Evolutionary conservation across 2,329 filamentous ascomycete species (phyloP), one percentile per base, ranked within the genome.

Genomic region (Fusarium nanum): DNA sequence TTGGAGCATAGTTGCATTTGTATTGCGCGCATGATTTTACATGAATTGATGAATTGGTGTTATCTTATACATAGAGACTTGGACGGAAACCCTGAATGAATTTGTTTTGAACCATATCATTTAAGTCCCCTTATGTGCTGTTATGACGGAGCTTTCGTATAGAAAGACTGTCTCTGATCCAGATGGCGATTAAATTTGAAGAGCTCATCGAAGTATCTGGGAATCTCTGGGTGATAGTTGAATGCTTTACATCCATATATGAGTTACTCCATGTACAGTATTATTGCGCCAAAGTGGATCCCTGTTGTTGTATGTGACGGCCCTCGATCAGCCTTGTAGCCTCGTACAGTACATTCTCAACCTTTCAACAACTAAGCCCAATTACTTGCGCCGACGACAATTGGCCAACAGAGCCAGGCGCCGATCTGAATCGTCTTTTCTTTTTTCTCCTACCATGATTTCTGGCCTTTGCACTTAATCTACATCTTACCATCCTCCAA

Each of bases 271-370:
- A 13, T 52, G 32, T 28, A 28, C 14, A 37, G 18, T 16, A 37
- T 20, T 52, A 23, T 27, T 62, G 28, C 34, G 34, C 48, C 50
- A 44, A 63, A 60, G 70, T 71, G 70, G 73, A 72, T 71, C 72
- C 73, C 57, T 46, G 45, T 25, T 34, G 45, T 64, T 63, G 64
- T 55, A 67, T 68, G 55, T 54, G 56, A 62, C 54, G 70, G 68
- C 64, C 48, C 59, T 73, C 73, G 74, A 72, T 76, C 75, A 78
- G 78, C 78, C 78, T 79, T 73, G 78, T 62, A 80, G 78, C 78
- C 78, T 80, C 74, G 76, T 72, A 64, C 73, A 54, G 77, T 72
- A 62, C 73, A 52, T 63, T 68, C 68, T 69, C 67, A 46, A 72
- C 68, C 72, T 57, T 56, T 48, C 64, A 66, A 68, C 66, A 64